Evolutionary conservation across 208 protist species (phyloP).

Genomic region (Porcisia deanei): DNA sequence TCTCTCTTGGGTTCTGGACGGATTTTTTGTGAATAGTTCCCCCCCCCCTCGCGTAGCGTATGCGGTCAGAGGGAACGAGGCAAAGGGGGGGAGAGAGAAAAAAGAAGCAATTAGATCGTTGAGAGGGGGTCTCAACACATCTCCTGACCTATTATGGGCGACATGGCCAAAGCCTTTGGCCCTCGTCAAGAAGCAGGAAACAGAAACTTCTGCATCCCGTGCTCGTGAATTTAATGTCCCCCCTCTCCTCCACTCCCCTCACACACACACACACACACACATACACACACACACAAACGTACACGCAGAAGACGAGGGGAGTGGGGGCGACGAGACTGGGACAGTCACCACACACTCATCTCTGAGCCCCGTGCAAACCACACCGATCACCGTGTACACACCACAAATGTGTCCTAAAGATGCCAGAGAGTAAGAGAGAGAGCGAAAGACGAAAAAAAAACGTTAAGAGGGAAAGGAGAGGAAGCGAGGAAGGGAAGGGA

Average conservation of each 20-base stretch:
- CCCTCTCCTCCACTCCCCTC: not conserved
- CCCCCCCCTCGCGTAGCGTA: too few species aligned
- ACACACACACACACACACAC: not conserved
- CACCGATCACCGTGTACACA: too few species aligned
- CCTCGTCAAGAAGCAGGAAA: not conserved
- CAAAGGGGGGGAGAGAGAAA: not conserved
- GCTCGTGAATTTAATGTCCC: not conserved
- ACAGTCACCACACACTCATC: not conserved
- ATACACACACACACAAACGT: not conserved
- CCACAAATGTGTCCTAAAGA: too few species aligned
- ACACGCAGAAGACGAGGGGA: not conserved
- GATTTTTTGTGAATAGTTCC: too few species aligned
- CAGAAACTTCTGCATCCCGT: not conserved
- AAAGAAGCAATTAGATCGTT: not conserved
- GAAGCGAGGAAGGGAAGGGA: too few species aligned
- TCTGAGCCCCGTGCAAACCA: too few species aligned
- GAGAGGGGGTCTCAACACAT: too few species aligned
- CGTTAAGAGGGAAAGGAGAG: not conserved
- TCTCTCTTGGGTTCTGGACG: too few species aligned
- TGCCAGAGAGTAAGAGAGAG: not conserved
- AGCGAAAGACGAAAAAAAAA: not conserved
- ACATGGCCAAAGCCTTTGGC: too few species aligned
- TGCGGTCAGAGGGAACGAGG: too few species aligned
- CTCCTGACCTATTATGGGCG: too few species aligned
- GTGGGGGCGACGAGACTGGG: not conserved